phyloP scores from a whole-genome alignment of 2,329 filamentous ascomycete genomes.

The Aureobasidium melanogenum region DNA sequence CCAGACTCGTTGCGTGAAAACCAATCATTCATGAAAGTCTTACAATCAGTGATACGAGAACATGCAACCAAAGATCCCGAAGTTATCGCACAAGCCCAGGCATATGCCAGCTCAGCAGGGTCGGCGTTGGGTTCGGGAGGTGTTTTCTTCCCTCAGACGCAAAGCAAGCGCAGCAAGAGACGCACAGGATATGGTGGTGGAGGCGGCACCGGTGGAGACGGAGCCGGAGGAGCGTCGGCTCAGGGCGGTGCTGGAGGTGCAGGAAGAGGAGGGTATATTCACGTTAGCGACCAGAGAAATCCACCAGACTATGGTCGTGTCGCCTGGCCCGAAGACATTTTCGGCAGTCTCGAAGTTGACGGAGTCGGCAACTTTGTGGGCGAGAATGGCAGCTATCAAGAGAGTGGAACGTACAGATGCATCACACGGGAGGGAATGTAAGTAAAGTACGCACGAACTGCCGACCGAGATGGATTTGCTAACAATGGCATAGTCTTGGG shows the following conservation, averaged over 20 bases:
- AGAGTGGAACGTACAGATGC: conserved; percentile 53
- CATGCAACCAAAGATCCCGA: conserved; percentile 48
- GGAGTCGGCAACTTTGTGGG: conserved; percentile 48
- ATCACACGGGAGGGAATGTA: conserved; percentile 53
- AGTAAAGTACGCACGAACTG: conserved; percentile 20
- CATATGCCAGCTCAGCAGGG: conserved; percentile 51
- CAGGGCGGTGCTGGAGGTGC: conserved; percentile 51
- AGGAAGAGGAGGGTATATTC: conserved; percentile 53
- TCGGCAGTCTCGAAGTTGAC: conserved; percentile 56
- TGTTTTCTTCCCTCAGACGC: conserved; percentile 35
- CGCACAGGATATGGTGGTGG: conserved; percentile 24
- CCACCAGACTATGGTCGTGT: conserved; percentile 57
- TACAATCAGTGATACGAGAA: conserved; percentile 47
- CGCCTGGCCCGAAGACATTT: conserved; percentile 58
- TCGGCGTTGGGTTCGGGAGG: conserved; percentile 45
- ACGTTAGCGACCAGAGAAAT: conserved; percentile 51
- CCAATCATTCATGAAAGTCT: conserved; percentile 44
- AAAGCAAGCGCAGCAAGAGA: conserved; percentile 17
- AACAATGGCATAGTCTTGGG: conserved; percentile 17
- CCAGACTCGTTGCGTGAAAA: conserved; percentile 49
- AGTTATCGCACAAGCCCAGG: conserved; percentile 49
- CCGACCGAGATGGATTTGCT: neutral
- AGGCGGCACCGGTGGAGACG: conserved; percentile 36
- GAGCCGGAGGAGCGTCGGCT: conserved; percentile 47
- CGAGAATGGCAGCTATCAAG: conserved; percentile 49